phyloP scores from a whole-genome alignment of 2,329 filamentous ascomycete genomes.

The Talaromyces sp. region DNA sequence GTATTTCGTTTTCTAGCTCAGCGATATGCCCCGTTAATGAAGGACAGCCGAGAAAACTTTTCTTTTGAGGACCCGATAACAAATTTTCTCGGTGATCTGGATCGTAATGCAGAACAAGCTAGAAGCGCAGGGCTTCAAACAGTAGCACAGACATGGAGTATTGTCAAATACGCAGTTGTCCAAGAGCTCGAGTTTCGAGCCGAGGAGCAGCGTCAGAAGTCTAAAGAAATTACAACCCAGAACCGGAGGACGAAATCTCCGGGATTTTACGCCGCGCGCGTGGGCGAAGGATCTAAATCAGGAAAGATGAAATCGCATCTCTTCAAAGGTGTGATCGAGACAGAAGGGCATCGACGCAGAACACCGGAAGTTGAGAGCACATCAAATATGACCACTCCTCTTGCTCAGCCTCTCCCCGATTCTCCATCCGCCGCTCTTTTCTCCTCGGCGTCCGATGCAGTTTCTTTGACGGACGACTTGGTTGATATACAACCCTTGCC shows the following conservation, averaged over 20 bases:
- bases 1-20: slow-evolving; percentile 41
- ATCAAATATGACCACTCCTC: slow-evolving; percentile 54
- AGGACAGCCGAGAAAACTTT: slow-evolving; percentile 19
- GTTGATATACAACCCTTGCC: slow-evolving; percentile 39
- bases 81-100: slow-evolving; percentile 41
- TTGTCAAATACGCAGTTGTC: slow-evolving; percentile 49
- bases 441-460: slow-evolving; percentile 20
- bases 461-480: slow-evolving; percentile 29
- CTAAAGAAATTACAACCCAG: slow-evolving; percentile 18
- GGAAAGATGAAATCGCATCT: slow-evolving; percentile 39
- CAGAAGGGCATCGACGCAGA: slow-evolving; percentile 26
- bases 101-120: slow-evolving; percentile 52
- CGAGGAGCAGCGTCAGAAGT: slow-evolving; percentile 24
- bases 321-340: slow-evolving; percentile 41
- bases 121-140: slow-evolving; percentile 47
- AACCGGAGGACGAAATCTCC: slow-evolving; percentile 25
- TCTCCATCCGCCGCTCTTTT: slow-evolving; percentile 27
- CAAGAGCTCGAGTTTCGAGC: slow-evolving; percentile 44
- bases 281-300: slow-evolving; percentile 26
- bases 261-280: slow-evolving; percentile 23
- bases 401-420: slow-evolving; percentile 47
- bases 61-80: slow-evolving; percentile 24
- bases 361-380: slow-evolving; percentile 43
- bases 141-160: slow-evolving; percentile 56
- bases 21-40: slow-evolving; percentile 38